Base-by-base conservation (phyloP, 176 grass and related monocot genomes). In the Aegilops bicornis region DNA sequence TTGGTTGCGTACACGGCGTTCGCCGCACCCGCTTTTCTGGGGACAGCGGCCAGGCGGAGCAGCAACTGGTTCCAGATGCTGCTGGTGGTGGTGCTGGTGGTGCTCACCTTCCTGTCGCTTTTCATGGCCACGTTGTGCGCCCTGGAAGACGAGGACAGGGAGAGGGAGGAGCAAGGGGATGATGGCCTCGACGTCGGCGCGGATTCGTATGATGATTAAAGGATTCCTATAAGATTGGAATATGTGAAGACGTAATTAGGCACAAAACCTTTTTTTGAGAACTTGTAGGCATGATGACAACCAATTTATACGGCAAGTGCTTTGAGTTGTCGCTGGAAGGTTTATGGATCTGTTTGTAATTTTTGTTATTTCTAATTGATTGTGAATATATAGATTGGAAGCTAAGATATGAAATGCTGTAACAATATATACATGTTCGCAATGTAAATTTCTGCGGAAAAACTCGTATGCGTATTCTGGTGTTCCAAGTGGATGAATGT, bases 81-180 rank as follows among this genome's bases (percentile, higher is more conserved):
- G 43, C 14, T 52, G 73, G 8, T 31, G 25, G 15, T 76, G 43
- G 43, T 76, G 73, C 73, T 4, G 24, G 43, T 52, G 73, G 14
- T 19, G 13, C 73, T 76, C 73, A 52, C 73, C 43, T 1, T 76
- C 43, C 3, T 76, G 73, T 50, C 43, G 7, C 73, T 76, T 43
- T 76, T 52, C 73, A 76, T 76, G 73, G 73, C 73, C 73, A 52
- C 73, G 73, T 8, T 76, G 45, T 25, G 25, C 73, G 73, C 30
- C 43, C 54, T 4, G 42, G 25, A 76, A 52, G 43, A 76, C 73
- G 73, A 76, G 43, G 73, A 76, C 25, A 48, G 23, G 12, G 72
- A 75, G 72, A 48, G n/a, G 72, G 72, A 48, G 13, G 72, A 75
- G n/a, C n/a, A 27, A 17, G 72, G 45, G 70, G 10, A 23, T 3